phyloP scores from a whole-genome alignment of 2,329 filamentous ascomycete species.

The Aspergillus fischeri region DNA sequence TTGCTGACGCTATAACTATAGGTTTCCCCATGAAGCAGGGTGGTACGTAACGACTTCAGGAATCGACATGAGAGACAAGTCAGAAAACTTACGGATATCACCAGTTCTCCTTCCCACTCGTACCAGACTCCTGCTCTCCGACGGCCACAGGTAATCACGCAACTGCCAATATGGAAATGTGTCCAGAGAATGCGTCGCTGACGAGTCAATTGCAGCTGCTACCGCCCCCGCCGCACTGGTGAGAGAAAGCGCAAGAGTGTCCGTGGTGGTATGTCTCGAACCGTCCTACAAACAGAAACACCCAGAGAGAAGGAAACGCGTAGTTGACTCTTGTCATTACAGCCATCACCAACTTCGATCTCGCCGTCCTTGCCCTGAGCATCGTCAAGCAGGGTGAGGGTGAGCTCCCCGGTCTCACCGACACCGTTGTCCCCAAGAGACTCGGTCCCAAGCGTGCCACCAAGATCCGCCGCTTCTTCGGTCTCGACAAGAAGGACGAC shows the following conservation, averaged over 20 bases:
- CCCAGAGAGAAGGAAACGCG: background rate
- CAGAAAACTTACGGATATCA: conserved; percentile 28
- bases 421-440: conserved; percentile 97
- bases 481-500: conserved; percentile 99
- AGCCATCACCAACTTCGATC: conserved; percentile 95
- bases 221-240: conserved; percentile 93
- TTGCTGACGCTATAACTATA: conserved; percentile 26
- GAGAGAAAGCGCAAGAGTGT: conserved; percentile 99
- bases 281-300: background rate
- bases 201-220: conserved; percentile 60
- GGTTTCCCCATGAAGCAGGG: conserved; percentile 99
- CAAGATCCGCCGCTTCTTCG: conserved; percentile 99
- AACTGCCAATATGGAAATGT: background rate
- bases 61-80: conserved; percentile 15
- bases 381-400: conserved; percentile 97
- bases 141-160: conserved; percentile 68
- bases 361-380: conserved; percentile 88
- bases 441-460: conserved; percentile 99
- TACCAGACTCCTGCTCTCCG: conserved; percentile 93
- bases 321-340: conserved; percentile 13
- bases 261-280: conserved; percentile 59
- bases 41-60: conserved; percentile 43
- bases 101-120: conserved; percentile 84
- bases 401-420: conserved; percentile 94
- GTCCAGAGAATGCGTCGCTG: conserved; percentile 4